Evolutionary conservation across 768 basidiomycete genomes (phyloP), one percentile per base, ranked within the genome.

Genomic region (Leccinum barrowsii): DNA sequence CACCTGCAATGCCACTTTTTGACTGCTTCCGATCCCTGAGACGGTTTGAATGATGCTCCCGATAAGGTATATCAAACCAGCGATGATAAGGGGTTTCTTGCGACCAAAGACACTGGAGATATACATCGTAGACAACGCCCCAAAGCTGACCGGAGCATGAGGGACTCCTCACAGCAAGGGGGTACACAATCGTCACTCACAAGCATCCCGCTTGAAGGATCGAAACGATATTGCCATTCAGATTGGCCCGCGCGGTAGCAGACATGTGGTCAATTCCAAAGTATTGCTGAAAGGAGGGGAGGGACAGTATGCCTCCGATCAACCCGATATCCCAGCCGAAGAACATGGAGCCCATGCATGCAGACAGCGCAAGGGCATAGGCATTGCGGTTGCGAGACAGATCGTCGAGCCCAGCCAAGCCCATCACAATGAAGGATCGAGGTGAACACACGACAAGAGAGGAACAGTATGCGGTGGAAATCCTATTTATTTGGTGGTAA

Each of bases 221-320:
- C 0, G 81, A 73, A n/a, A 83, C 82, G 26, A 83, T 80, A 59
- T 82, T 80, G 5, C 82, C 82, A 37, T 72, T 74, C 21, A 83
- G 58, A 54, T 76, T 67, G 21, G 80, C 80, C 26, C 68, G 69
- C 7, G 75, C 73, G 19, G 64, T 59, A 2, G 75, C 59, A 22
- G 67, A 72, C 69, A 74, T 63, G 53, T 73, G 66, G 65, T 80
- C 65, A 47, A 82, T 52, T 12, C 79, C 80, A 65, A 83, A 82
- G 63, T 79, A 82, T 17, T 64, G 49, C 61, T 80, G 72, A 67
- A 83, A 82, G 4, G 81, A 80, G 4, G 63, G 40, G 8, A 82
- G 67, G n/a, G 80, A 63, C 44, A 82, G 67, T 13, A 82, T 69
- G 34, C 82, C 81, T 8, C 82, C 81, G 35, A 82, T 83, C 52